These are phyloP conservation scores for Agrocybe praecox DNA, from an alignment of 768 basidiomycete species.

Conservation along the genomic window DNA sequence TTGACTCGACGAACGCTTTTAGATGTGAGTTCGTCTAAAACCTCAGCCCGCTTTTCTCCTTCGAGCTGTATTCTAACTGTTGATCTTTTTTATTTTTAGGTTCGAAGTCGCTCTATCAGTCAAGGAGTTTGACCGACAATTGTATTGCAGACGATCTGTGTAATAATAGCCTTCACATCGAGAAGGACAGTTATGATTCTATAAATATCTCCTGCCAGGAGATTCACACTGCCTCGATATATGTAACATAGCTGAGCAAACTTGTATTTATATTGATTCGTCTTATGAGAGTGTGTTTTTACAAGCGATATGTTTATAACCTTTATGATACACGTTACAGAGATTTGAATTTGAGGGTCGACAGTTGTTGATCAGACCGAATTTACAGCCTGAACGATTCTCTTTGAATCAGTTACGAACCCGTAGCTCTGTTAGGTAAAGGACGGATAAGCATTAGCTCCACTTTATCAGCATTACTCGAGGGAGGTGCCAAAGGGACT, in stretches of 20 bases:
- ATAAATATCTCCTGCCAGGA: not conserved
- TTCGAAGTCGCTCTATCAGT: conserved; percentile 14
- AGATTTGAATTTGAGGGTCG: not conserved
- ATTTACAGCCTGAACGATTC: conserved; percentile 25
- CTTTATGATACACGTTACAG: conserved; percentile 11
- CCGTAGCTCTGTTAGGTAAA: conserved; percentile 49
- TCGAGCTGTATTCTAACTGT: not conserved
- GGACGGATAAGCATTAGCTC: conserved; percentile 7
- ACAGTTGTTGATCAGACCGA: not conserved
- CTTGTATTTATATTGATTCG: not conserved
- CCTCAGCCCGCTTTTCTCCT: not conserved
- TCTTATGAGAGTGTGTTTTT: too few relatives aligned
- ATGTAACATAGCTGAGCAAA: not conserved
- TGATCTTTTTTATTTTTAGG: conserved; percentile 12
- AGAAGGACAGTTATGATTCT: not conserved
- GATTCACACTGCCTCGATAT: too few relatives aligned
- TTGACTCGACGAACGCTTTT: conserved; percentile 37
- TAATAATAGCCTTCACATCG: conserved; percentile 17
- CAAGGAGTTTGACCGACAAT: not conserved
- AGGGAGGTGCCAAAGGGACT: conserved; percentile 26
- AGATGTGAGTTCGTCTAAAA: conserved; percentile 31
- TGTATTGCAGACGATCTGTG: conserved; percentile 14
- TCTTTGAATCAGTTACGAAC: conserved; percentile 45
- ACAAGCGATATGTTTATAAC: too few relatives aligned
- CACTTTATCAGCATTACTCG: conserved; percentile 1